Percentiles rank a stretch among this genome's conserved stretches.
These are phyloP conservation scores for Diaporthe destruens DNA, from an alignment of 2,329 filamentous ascomycete genomes.

Conservation along the genomic window DNA sequence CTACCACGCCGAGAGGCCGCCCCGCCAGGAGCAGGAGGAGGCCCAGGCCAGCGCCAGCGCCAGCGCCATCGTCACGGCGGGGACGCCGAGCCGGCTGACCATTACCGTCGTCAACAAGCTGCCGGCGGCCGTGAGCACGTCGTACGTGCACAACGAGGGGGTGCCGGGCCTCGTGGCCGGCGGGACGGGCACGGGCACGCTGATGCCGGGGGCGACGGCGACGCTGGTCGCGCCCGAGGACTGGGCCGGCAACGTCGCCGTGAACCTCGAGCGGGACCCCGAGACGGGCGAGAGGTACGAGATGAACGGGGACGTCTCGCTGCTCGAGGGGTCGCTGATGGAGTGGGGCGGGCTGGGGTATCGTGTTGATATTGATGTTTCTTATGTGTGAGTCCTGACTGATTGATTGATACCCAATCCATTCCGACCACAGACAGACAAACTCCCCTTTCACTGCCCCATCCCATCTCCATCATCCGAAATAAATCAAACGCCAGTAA, in stretches of 20 bases:
- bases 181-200: not conserved
- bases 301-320: slow-evolving; percentile 20
- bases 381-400: slow-evolving; percentile 39
- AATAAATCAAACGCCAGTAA: no score
- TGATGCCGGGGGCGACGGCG: slow-evolving; percentile 17
- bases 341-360: not conserved
- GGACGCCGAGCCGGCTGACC: slow-evolving; percentile 27
- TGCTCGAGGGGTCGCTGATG: slow-evolving; percentile 37
- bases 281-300: not conserved
- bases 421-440: no score
- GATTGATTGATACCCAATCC: no score
- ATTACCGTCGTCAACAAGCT: slow-evolving; percentile 40
- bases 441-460: no score
- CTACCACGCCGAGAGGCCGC: slow-evolving; percentile 18
- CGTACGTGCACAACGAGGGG: slow-evolving; percentile 34
- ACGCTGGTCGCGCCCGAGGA: slow-evolving; percentile 36
- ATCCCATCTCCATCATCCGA: no score
- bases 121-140: slow-evolving; percentile 32
- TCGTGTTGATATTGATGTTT: slow-evolving; percentile 39
- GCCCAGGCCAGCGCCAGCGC: not conserved
- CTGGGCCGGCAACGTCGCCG: slow-evolving; percentile 39
- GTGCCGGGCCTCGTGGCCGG: slow-evolving; percentile 5
- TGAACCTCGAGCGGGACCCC: slow-evolving; percentile 8
- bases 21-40: no score
- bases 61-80: not conserved